Conservation (phyloP, 169 alveolate genomes). For the Plasmodium falciparum region DNA sequence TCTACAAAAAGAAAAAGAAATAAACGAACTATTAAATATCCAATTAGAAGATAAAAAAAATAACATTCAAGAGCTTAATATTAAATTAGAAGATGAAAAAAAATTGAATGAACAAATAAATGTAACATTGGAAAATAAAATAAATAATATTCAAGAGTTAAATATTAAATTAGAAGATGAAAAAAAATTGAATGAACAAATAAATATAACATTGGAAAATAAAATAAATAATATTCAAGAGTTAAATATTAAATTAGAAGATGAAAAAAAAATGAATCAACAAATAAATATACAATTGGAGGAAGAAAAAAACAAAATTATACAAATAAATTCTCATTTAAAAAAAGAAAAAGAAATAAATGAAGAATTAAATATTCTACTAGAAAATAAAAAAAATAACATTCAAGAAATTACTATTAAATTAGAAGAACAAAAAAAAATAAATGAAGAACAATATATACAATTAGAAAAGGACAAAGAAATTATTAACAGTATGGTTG, state of each 20-base stretch:
- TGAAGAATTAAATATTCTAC: neutral
- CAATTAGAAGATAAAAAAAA: slow-evolving; percentile 9
- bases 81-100: slow-evolving; percentile 12
- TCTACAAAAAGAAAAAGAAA: slow-evolving; percentile 27
- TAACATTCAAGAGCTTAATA: neutral
- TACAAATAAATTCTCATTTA: slow-evolving; percentile 4
- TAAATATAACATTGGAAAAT: slow-evolving; percentile 10
- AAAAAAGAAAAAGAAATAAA: slow-evolving; percentile 38
- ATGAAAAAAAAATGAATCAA: slow-evolving; percentile 2
- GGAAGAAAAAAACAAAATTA: neutral
- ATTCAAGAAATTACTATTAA: neutral
- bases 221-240: neutral
- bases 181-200: slow-evolving; percentile 6
- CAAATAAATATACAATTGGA: neutral
- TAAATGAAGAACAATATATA: neutral
- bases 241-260: neutral
- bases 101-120: neutral
- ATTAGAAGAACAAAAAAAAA: slow-evolving; percentile 16
- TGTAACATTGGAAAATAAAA: slow-evolving; percentile 17
- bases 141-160: neutral
- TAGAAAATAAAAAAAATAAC: slow-evolving; percentile 31
- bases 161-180: slow-evolving; percentile 7
- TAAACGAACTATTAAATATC: neutral
- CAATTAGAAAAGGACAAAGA: slow-evolving; percentile 18
- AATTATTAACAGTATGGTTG: neutral